These are phyloP conservation scores for Trichoderma harzianum DNA, from an alignment of 2,329 filamentous ascomycete species.

Conservation along the genomic window DNA sequence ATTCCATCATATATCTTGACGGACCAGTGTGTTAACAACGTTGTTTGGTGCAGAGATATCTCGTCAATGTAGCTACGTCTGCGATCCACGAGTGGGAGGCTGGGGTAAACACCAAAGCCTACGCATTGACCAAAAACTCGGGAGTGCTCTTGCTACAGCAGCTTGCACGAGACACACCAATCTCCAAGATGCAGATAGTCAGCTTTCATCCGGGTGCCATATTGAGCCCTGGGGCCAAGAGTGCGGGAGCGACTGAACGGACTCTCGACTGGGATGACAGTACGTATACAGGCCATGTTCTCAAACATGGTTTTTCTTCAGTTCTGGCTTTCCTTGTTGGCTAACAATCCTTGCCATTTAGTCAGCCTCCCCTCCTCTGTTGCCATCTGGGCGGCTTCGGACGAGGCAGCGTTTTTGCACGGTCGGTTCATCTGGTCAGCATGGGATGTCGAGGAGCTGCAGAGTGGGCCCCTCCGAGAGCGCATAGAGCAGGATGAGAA, in stretches of 20 bases:
- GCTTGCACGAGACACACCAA: constrained; percentile 29
- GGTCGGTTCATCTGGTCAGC: constrained; percentile 44
- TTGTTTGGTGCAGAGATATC: background rate
- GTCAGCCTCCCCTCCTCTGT: constrained; percentile 35
- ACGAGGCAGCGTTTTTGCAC: constrained; percentile 44
- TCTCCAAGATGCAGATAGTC: constrained; percentile 36
- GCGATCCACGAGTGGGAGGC: constrained; percentile 25
- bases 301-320: too few relatives aligned
- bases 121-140: constrained; percentile 33
- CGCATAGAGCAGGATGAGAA: constrained; percentile 14
- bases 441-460: constrained; percentile 49
- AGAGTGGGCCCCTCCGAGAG: constrained; percentile 7
- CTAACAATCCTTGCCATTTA: constrained; percentile 5
- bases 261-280: constrained; percentile 7
- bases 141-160: constrained; percentile 33
- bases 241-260: constrained; percentile 14
- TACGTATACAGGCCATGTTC: background rate
- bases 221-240: constrained; percentile 27
- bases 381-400: constrained; percentile 35
- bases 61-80: constrained; percentile 13
- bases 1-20: background rate
- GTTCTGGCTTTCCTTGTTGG: background rate
- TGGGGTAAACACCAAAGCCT: constrained; percentile 29
- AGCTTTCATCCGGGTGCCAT: constrained; percentile 38
- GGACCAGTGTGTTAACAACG: background rate